These are phyloP conservation scores for Baeospora myosura DNA, from an alignment of 1,284 basidiomycete species.

Conservation along the genomic window DNA sequence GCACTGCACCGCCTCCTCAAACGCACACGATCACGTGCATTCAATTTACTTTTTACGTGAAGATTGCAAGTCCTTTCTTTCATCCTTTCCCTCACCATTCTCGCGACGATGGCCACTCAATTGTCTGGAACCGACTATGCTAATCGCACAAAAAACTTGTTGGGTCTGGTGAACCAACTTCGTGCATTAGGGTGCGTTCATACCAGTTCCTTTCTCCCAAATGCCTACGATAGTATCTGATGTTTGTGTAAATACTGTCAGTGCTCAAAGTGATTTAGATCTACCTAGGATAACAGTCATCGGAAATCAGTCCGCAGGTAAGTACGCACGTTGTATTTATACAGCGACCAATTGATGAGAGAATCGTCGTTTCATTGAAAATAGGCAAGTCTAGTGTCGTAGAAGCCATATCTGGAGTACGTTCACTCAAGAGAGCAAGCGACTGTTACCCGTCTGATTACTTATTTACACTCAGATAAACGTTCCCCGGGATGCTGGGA, in stretches of 20 bases:
- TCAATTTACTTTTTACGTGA: too few species aligned
- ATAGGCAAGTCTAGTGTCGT: conserved; percentile 3
- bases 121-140: conserved; percentile 9
- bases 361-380: too few species aligned
- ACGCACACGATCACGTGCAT: too few species aligned
- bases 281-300: conserved; percentile 22
- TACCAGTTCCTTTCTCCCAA: too few species aligned
- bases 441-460: too few species aligned
- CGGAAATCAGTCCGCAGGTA: conserved; percentile 26
- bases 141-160: conserved; percentile 9
- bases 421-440: too few species aligned
- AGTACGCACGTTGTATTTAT: too few species aligned
- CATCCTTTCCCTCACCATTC: neutral
- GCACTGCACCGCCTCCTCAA: too few species aligned
- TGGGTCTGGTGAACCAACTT: conserved; percentile 12
- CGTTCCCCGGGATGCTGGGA: conserved; percentile 46
- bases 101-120: conserved; percentile 1
- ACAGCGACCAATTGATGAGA: too few species aligned
- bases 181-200: conserved; percentile 12
- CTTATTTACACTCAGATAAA: conserved; percentile 27
- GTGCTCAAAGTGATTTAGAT: conserved; percentile 19
- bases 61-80: too few species aligned
- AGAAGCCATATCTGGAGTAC: conserved; percentile 2
- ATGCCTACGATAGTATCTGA: too few species aligned
- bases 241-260: conserved; percentile 4